phyloP scores from a whole-genome alignment of 495 filamentous ascomycete genomes.

The Ascobolus immersus region DNA sequence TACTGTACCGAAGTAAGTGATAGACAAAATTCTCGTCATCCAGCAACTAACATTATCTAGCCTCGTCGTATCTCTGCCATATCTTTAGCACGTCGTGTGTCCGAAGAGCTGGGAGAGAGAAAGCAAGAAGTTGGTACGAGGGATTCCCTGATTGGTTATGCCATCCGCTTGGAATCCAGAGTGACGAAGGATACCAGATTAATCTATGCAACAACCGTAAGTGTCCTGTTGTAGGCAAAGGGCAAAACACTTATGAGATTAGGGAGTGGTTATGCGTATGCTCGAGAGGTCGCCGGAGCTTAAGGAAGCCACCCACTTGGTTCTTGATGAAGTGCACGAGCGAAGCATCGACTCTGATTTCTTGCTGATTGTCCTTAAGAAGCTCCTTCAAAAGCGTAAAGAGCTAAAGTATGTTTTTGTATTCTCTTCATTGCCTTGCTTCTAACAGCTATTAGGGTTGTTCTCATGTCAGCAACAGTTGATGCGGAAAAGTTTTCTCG shows the following conservation, averaged over 20 bases:
- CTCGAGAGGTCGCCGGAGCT: constrained; percentile 67
- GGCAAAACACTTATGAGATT: constrained; percentile 17
- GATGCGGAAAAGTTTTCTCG: constrained; percentile 74
- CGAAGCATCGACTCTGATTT: constrained; percentile 90
- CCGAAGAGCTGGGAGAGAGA: constrained; percentile 74
- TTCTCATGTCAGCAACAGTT: constrained; percentile 91
- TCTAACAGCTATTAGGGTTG: constrained; percentile 25
- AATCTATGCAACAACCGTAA: constrained; percentile 51
- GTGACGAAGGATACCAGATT: constrained; percentile 54
- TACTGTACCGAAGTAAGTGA: constrained; percentile 50
- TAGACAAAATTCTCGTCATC: not conserved
- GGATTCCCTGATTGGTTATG: constrained; percentile 73
- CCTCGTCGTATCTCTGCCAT: constrained; percentile 92
- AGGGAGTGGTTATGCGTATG: constrained; percentile 91
- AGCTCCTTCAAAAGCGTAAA: constrained; percentile 42
- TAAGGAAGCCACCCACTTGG: constrained; percentile 66
- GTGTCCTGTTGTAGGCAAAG: constrained; percentile 12
- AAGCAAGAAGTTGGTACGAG: constrained; percentile 56
- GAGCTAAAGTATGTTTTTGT: constrained; percentile 28
- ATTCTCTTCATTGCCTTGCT: constrained; percentile 1
- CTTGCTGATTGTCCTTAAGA: constrained; percentile 64
- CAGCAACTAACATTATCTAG: constrained; percentile 6
- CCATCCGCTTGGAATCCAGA: constrained; percentile 74
- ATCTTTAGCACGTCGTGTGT: constrained; percentile 70
- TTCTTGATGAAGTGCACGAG: constrained; percentile 90